phyloP scores from a whole-genome alignment of 1,284 basidiomycete genomes.

The Laetiporus sulphureus region DNA sequence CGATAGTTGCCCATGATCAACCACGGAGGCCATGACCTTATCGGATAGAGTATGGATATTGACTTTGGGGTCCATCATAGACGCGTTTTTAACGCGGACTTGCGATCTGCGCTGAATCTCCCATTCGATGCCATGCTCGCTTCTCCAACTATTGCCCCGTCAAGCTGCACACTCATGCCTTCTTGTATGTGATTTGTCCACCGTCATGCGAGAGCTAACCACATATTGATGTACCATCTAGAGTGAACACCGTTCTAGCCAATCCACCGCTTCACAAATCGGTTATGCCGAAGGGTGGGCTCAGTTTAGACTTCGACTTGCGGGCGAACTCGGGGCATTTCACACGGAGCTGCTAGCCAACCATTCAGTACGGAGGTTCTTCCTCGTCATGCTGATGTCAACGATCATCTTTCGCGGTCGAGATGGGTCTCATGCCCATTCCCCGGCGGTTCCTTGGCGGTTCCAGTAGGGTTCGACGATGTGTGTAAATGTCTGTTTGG shows the following conservation, averaged over 20 bases:
- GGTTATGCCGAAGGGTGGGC: not conserved
- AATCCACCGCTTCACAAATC: not conserved
- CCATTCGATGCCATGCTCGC: constrained; percentile 1
- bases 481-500: constrained; percentile 8
- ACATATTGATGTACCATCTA: not conserved
- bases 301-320: not conserved
- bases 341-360: not conserved
- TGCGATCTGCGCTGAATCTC: not conserved
- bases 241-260: not conserved
- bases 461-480: constrained; percentile 2
- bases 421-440: constrained; percentile 5
- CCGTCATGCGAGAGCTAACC: not conserved
- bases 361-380: not conserved
- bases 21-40: constrained; percentile 1
- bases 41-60: constrained; percentile 4
- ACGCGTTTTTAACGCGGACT: not conserved
- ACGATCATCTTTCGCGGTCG: constrained; percentile 6
- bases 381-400: constrained; percentile 16
- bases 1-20: not conserved
- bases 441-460: constrained; percentile 11
- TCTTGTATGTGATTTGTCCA: not conserved
- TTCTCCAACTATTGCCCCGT: not conserved
- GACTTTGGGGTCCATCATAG: constrained; percentile 2
- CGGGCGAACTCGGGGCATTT: constrained; percentile 1
- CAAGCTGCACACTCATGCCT: not conserved